Base-by-base conservation (phyloP, 2,329 filamentous ascomycete species). In the Nemania diffusa region DNA sequence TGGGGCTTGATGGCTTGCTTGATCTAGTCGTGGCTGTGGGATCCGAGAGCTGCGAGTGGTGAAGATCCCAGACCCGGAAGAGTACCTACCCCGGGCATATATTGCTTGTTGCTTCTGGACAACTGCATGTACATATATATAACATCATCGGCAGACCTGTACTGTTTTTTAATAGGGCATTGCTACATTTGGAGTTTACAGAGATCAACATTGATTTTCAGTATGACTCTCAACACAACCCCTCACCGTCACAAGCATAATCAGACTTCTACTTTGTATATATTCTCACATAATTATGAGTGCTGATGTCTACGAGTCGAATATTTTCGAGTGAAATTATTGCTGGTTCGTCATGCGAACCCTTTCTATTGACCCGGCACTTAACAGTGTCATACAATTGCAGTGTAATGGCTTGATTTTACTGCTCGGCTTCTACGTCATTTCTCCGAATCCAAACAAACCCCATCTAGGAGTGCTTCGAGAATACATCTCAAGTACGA, bases 1-100 rank as follows among this genome's bases (percentile, higher is more conserved):
- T 69, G 67, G 67, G 67, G 64, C 67, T 42, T 61, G 46, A 57
- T n/a, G n/a, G n/a, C n/a, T n/a, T n/a, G n/a, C n/a, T n/a, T n/a
- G n/a, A n/a, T n/a, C n/a, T n/a, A 32, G 42, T 27, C 24, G 20
- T 40, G 17, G 56, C 40, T 42, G 37, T 8, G 20, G 22, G 56
- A 32, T 52, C 24, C 24, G 46, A n/a, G 24, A 13, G 42, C 26
- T 32, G 32, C 15, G 20, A 20, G 22, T 20, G 50, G 34, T 56
- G 26, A 17, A 55, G 32, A 55, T 37, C 4, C 51, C 5, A n/a
- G 20, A 22, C 20, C 22, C 17, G 42, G 29, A 26, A n/a, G n/a
- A n/a, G n/a, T n/a, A n/a, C n/a, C n/a, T n/a, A n/a, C n/a, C n/a
- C n/a, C n/a, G n/a, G n/a, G n/a, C n/a, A n/a, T n/a, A n/a, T n/a